Conservation (phyloP, 331 rosid species). For the Pyrus hybrid region DNA sequence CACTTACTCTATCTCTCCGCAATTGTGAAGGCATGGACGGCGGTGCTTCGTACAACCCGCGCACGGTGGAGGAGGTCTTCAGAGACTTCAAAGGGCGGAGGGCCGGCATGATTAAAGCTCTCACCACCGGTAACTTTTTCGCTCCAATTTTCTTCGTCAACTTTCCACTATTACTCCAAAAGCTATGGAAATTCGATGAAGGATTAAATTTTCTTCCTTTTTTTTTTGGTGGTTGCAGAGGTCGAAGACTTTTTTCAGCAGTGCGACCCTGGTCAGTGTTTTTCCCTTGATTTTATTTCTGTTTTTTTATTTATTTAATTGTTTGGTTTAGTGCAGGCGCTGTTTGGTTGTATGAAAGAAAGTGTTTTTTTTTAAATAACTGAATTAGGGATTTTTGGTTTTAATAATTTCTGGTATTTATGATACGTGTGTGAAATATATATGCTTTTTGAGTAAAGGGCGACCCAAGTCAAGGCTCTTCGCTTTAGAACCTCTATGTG, state of each 20-base stretch:
- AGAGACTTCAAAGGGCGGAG: constrained; percentile 74
- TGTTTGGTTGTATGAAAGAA: neutral
- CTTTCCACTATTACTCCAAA: neutral
- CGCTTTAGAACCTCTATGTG: no score
- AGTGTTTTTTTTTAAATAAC: neutral
- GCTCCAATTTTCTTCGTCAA: neutral
- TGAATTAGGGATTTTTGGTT: neutral
- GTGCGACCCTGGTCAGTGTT: constrained; percentile 65
- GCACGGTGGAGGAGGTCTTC: constrained; percentile 77
- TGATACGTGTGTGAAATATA: neutral
- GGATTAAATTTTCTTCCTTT: neutral
- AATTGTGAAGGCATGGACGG: constrained; percentile 40
- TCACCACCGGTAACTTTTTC: constrained; percentile 50
- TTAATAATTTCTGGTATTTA: neutral
- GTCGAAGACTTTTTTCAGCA: constrained; percentile 49
- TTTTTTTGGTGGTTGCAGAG: constrained; percentile 41
- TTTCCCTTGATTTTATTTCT: neutral
- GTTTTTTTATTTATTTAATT: neutral
- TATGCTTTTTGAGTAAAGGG: no score
- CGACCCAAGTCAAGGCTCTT: no score
- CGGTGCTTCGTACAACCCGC: constrained; percentile 47
- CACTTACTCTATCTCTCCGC: neutral
- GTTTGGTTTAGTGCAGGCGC: neutral
- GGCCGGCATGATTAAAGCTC: constrained; percentile 69
- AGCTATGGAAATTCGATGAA: neutral